A percentile compares a stretch with the other conserved stretches of the same genome.
These are phyloP conservation scores for Dendrobium huoshanense DNA, from an alignment of 106 monocot genomes.

Conservation along the genomic window DNA sequence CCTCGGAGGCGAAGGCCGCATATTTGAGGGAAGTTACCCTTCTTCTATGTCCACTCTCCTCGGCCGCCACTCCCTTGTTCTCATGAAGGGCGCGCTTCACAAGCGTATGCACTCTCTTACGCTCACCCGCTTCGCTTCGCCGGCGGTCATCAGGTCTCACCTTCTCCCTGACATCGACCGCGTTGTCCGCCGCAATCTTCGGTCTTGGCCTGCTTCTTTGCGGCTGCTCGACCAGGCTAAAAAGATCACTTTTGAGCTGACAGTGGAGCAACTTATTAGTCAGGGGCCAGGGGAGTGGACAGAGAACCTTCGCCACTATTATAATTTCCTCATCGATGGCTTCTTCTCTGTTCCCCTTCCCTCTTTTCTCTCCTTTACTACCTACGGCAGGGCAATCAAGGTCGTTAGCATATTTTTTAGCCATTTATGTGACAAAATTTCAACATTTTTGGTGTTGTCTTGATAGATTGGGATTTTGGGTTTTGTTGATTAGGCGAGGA, in stretches of 20 bases:
- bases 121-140: conserved; percentile 52
- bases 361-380: conserved; percentile 51
- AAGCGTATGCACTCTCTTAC: conserved; percentile 74
- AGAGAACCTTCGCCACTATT: conserved; percentile 59
- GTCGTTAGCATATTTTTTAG: conserved; percentile 14
- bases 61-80: conserved; percentile 66
- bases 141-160: conserved; percentile 31
- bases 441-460: neutral
- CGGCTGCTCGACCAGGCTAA: conserved; percentile 67
- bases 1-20: conserved; percentile 55
- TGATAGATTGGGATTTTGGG: neutral
- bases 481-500: conserved; percentile 37
- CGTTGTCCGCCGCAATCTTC: conserved; percentile 39
- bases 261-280: conserved; percentile 86
- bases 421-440: neutral
- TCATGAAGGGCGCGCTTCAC: conserved; percentile 60
- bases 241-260: conserved; percentile 84
- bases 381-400: conserved; percentile 77
- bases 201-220: conserved; percentile 29
- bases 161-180: conserved; percentile 63
- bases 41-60: conserved; percentile 69
- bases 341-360: conserved; percentile 91
- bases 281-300: conserved; percentile 69
- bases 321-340: conserved; percentile 65
- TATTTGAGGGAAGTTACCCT: conserved; percentile 80